Base-by-base conservation (phyloP, 2,329 filamentous ascomycete species). In the Stemphylium beticola region DNA sequence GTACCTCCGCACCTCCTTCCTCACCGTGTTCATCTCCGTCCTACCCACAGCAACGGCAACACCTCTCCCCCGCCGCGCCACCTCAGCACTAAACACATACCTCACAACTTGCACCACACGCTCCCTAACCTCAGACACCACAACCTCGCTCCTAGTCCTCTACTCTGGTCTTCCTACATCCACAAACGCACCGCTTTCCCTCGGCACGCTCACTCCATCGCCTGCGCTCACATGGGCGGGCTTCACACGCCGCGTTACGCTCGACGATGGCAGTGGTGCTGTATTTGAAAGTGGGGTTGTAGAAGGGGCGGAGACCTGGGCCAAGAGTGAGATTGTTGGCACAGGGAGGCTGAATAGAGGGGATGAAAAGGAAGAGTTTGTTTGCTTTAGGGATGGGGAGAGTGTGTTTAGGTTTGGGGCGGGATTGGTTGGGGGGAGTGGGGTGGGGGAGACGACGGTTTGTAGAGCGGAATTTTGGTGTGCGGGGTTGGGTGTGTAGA, bases 401-500 rank as follows among this genome's bases (percentile, higher is more conserved):
- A 56, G 53, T 31, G 49, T 31, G 26, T 58, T 66, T 41, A 45
- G 34, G 31, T 46, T 52, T 57, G 26, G 24, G 8, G 39, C 36
- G 9, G 55, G 52, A 14, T 18, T 58, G 18, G 14, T 58, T n/a
- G 46, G 40, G 18, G 20, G 26, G 6, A 7, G 22, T 24, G 22
- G 22, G 22, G 8, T 7, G 22, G 22, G 22, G 3, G 48, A 48
- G 20, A 54, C 44, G 14, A 53, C 38, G 48, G 48, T 42, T 29
- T 64, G 63, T 41, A 54, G 26, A 41, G 52, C 63, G 8, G 57
- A 61, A 33, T 66, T 64, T 52, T 64, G 61, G 61, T 64, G 62
- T 53, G 58, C 47, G 9, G 55, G 53, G 56, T 44, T 64, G 32
- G 34, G 26, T 3, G 33, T 49, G 10, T 54, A 50, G 40, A 20